Percentiles rank a stretch among this genome's conserved stretches.
phyloP scores from a whole-genome alignment of 768 basidiomycete species.

The Collybia nuda region DNA sequence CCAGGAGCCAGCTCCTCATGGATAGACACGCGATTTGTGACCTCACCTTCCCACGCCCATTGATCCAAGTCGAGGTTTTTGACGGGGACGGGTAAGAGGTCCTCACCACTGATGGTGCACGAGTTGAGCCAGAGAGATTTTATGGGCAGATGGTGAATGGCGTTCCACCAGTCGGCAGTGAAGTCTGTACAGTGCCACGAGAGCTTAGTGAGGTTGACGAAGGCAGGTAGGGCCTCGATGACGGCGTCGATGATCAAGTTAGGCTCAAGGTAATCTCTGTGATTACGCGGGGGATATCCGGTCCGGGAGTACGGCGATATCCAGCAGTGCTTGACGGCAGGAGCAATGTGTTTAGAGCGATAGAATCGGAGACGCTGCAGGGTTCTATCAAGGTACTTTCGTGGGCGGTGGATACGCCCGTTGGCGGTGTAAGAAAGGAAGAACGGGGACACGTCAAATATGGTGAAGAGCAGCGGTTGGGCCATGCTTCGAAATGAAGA shows the following conservation, averaged over 20 bases:
- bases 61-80: slow-evolving; percentile 31
- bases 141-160: slow-evolving; percentile 25
- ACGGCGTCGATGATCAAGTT: slow-evolving; percentile 29
- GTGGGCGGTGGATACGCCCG: slow-evolving; percentile 23
- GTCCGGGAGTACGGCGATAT: slow-evolving; percentile 32
- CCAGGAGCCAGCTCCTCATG: slow-evolving; percentile 30
- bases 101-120: slow-evolving; percentile 17
- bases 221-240: slow-evolving; percentile 25
- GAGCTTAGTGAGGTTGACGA: slow-evolving; percentile 29
- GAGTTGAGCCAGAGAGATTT: slow-evolving; percentile 32
- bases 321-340: slow-evolving; percentile 32
- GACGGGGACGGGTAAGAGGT: slow-evolving; percentile 14
- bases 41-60: slow-evolving; percentile 34
- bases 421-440: slow-evolving; percentile 28
- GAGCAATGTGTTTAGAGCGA: slow-evolving; percentile 28
- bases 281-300: slow-evolving; percentile 25
- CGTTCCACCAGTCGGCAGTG: slow-evolving; percentile 28
- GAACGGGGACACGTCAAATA: slow-evolving; percentile 34
- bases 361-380: slow-evolving; percentile 29
- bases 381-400: slow-evolving; percentile 28
- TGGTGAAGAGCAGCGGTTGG: slow-evolving; percentile 35
- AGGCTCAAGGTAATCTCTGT: slow-evolving; percentile 29
- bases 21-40: slow-evolving; percentile 31
- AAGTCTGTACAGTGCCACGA: slow-evolving; percentile 38
- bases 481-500: slow-evolving; percentile 30